Percentiles rank a stretch among this genome's conserved stretches.
These are phyloP conservation scores for Umbelopsis isabellina DNA, from an alignment of 192 early-diverging fungal genomes.

Conservation along the genomic window DNA sequence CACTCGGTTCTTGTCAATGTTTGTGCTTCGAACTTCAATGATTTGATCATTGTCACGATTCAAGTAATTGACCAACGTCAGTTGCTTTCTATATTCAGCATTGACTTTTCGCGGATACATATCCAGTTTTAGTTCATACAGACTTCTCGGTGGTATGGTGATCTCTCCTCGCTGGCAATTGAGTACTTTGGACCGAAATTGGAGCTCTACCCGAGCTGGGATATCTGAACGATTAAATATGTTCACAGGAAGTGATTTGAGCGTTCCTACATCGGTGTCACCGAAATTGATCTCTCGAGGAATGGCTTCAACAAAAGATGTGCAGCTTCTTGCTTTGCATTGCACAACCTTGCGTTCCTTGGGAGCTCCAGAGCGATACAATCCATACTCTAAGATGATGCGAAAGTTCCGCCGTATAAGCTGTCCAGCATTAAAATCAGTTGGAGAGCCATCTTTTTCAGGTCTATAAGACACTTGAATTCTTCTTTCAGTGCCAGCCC, in stretches of 20 bases:
- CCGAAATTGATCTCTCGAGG: constrained; percentile 93
- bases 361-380: constrained; percentile 38
- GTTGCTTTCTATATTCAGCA: constrained; percentile 95
- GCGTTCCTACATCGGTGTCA: constrained; percentile 90
- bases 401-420: constrained; percentile 70
- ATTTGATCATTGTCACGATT: constrained; percentile 90
- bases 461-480: constrained; percentile 84
- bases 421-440: constrained; percentile 73
- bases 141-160: constrained; percentile 75
- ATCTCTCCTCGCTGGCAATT: constrained; percentile 75
- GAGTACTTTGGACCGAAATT: constrained; percentile 92
- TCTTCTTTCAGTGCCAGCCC: constrained; percentile 80
- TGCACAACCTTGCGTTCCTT: constrained; percentile 81
- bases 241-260: constrained; percentile 83
- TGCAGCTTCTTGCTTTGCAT: constrained; percentile 90
- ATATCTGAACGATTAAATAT: constrained; percentile 89
- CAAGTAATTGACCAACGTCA: constrained; percentile 88
- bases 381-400: constrained; percentile 66
- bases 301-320: constrained; percentile 85
- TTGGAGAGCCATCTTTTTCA: constrained; percentile 60
- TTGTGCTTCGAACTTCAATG: constrained; percentile 89
- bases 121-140: constrained; percentile 84
- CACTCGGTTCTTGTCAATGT: constrained; percentile 95
- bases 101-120: constrained; percentile 98
- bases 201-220: constrained; percentile 78